Base-by-base conservation (phyloP, 108 stramenopile species). In the Nitzschia putrida region DNA sequence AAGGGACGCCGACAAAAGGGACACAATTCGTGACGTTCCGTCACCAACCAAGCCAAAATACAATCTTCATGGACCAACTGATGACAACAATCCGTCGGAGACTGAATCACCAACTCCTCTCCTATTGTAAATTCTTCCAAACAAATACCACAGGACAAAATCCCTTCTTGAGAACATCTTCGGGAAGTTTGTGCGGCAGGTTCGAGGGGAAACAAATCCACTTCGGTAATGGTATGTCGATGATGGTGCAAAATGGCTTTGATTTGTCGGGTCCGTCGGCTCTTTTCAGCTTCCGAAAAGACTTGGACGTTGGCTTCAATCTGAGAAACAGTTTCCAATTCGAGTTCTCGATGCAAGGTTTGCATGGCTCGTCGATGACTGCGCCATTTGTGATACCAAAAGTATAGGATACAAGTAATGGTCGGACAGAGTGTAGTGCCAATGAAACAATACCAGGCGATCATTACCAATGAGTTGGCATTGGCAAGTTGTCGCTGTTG, bases 391-490 rank as follows among this genome's bases (percentile, higher is more conserved):
- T 61, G 60, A 53, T 71, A 61, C 71, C 61, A 63, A 38, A 41
- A 63, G 16, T 23, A 63, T 0, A 12, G 21, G 0, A 63, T n/a
- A 40, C 45, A 57, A 18, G 22, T 22, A 0, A 49, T 20, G 42
- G 20, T 20, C 5, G 45, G 57, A 18, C 7, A 38, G 13, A 59
- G 44, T 18, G 34, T 44, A 59, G 45, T 42, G 14, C 26, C 23
- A n/a, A 69, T 14, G n/a, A 69, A 40, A 47, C 69, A 69, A 50
- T 69, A 69, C 69, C 69, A 69, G 47, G 55, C 47, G 14, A 69
- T 59, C 12, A 55, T 18, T 8, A 23, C 69, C 5, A 43, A 5
- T 8, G 57, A 59, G 13, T 49, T 49, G 14, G 47, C 47, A 5
- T 49, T 6, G 18, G 47, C n/a, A 18, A 49, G 18, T 2, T 16